Conservation (phyloP, 495 filamentous ascomycete genomes). For the Penicillium coffeae region DNA sequence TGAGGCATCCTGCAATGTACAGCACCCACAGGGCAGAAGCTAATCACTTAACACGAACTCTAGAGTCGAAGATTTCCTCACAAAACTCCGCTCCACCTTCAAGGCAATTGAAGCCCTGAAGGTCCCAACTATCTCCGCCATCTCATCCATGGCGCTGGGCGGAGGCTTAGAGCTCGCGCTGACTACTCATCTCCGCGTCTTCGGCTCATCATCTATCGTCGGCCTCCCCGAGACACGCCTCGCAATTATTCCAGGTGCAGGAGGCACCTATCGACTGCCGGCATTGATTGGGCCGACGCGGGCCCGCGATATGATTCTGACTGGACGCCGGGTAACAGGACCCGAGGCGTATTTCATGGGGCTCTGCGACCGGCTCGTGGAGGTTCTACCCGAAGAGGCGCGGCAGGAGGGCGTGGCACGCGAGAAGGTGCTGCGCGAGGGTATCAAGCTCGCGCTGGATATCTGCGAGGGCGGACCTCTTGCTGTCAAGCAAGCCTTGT, state of each 20-base stretch:
- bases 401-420: slow-evolving; percentile 50
- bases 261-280: slow-evolving; percentile 84
- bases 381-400: slow-evolving; percentile 60
- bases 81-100: slow-evolving; percentile 68
- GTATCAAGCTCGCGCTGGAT: slow-evolving; percentile 71
- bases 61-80: slow-evolving; percentile 74
- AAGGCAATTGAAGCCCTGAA: slow-evolving; percentile 62
- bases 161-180: slow-evolving; percentile 91
- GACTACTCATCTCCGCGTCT: slow-evolving; percentile 78
- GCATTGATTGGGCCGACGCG: slow-evolving; percentile 66
- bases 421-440: slow-evolving; percentile 63
- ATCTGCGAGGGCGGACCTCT: slow-evolving; percentile 86
- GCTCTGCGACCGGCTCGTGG: slow-evolving; percentile 76
- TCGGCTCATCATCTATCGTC: slow-evolving; percentile 66
- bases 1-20: slow-evolving; percentile 19
- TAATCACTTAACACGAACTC: slow-evolving; percentile 4
- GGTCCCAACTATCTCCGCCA: slow-evolving; percentile 83
- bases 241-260: slow-evolving; percentile 91
- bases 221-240: slow-evolving; percentile 87
- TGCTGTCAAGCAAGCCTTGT: slow-evolving; percentile 66
- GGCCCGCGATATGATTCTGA: slow-evolving; percentile 81
- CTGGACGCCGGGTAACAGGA: slow-evolving; percentile 73
- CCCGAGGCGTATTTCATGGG: slow-evolving; percentile 81
- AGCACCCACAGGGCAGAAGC: not conserved
- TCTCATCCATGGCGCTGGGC: slow-evolving; percentile 78